A percentile compares a stretch with the other conserved stretches of the same genome.
Evolutionary conservation across 2,329 filamentous ascomycete species (phyloP).

Genomic region (Fusarium robinianum): DNA sequence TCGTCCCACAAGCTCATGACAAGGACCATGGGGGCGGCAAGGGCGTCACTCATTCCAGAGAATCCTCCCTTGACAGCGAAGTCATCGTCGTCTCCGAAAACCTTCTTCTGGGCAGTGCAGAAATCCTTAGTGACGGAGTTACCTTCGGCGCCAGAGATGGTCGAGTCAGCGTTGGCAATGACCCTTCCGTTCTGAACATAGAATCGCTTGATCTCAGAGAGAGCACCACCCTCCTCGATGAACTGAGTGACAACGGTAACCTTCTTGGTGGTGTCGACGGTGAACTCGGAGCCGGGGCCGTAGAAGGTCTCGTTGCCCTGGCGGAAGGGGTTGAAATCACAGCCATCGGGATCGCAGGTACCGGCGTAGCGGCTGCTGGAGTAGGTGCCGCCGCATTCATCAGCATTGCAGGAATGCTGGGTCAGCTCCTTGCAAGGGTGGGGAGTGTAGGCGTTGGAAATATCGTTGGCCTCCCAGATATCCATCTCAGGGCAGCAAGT

Average conservation of each 20-base stretch:
- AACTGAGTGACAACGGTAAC: slow-evolving; percentile 71
- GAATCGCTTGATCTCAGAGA: slow-evolving; percentile 64
- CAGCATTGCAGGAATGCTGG: slow-evolving; percentile 55
- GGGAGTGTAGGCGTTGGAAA: slow-evolving; percentile 65
- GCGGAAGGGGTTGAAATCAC: slow-evolving; percentile 71
- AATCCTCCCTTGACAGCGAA: slow-evolving; percentile 63
- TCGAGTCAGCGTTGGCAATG: slow-evolving; percentile 56
- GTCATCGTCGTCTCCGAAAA: slow-evolving; percentile 57
- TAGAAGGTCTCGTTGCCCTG: slow-evolving; percentile 66
- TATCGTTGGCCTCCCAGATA: slow-evolving; percentile 66
- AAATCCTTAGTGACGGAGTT: slow-evolving; percentile 59
- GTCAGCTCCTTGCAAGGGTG: slow-evolving; percentile 61
- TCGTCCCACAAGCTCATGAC: slow-evolving; percentile 64
- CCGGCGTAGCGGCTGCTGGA: slow-evolving; percentile 59
- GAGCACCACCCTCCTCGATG: slow-evolving; percentile 51
- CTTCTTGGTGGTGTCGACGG: slow-evolving; percentile 61
- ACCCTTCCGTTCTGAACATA: slow-evolving; percentile 66
- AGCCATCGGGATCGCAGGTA: slow-evolving; percentile 68
- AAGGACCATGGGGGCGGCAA: slow-evolving; percentile 50
- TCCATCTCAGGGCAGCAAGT: slow-evolving; percentile 66
- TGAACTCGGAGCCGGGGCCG: slow-evolving; percentile 56
- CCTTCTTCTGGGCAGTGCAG: slow-evolving; percentile 61
- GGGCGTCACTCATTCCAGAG: slow-evolving; percentile 54
- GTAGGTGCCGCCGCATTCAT: slow-evolving; percentile 57
- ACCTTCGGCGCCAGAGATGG: slow-evolving; percentile 43